Percentiles rank a stretch among this genome's conserved stretches.
Conservation (phyloP, 2,329 filamentous ascomycete species). For the Fusarium torulosum region DNA sequence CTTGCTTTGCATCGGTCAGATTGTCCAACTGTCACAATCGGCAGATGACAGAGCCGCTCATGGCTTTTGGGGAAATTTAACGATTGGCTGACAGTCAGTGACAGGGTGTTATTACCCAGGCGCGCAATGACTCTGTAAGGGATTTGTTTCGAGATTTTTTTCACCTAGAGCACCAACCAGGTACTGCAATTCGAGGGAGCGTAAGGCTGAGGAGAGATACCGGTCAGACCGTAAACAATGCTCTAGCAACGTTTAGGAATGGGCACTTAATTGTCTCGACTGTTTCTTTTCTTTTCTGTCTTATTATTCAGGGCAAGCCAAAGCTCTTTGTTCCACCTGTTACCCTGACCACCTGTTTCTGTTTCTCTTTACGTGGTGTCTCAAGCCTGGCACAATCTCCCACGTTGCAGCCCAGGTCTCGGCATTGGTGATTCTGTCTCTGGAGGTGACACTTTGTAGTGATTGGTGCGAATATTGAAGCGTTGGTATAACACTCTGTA, state of each 20-base stretch:
- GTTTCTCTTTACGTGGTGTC: conserved; percentile 16
- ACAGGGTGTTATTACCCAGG: not conserved
- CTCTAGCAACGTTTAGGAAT: conserved; percentile 11
- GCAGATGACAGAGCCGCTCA: not conserved
- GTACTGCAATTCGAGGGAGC: conserved; percentile 9
- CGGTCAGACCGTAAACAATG: not conserved
- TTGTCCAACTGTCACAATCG: conserved; percentile 16
- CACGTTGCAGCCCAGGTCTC: not conserved
- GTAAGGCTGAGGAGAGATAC: conserved; percentile 21
- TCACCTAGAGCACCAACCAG: conserved; percentile 6
- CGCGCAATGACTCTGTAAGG: not conserved
- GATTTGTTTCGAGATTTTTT: conserved; percentile 2
- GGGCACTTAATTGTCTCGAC: conserved; percentile 7
- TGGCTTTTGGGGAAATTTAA: not conserved
- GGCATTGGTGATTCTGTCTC: not conserved
- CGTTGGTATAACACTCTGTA: not conserved
- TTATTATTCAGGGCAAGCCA: not conserved
- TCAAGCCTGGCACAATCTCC: not conserved
- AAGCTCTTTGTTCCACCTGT: conserved; percentile 5
- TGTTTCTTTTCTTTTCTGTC: conserved; percentile 2
- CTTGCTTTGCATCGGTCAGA: not conserved
- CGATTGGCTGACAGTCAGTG: not conserved
- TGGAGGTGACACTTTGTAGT: not conserved
- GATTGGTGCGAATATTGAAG: not conserved
- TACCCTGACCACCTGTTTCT: too few relatives aligned